Evolutionary conservation across 176 grass and related monocot genomes (phyloP), one percentile per base, ranked within the genome.

Genomic region (Ensete glaucum): DNA sequence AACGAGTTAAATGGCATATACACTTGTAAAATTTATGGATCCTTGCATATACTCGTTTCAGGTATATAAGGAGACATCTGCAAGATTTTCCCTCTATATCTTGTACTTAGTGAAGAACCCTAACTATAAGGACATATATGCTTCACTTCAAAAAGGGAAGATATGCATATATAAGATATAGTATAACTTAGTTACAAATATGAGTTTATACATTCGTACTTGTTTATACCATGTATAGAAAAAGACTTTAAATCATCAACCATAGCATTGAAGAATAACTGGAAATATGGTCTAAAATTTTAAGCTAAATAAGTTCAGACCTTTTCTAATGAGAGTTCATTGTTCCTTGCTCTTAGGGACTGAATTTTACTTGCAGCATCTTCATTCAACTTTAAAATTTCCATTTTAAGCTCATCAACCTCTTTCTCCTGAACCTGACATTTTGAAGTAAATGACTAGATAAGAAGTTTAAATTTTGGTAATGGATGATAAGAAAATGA

Each of bases 291-390:
- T 22, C 8, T 63, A 9, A 10, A 10, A 25, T 22, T 21, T 22
- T 12, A 25, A 59, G 34, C 19, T 19, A 27, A 83, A 56, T 9
- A 22, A 76, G 77, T 34, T 52, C 14, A 50, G 62, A 97, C 94
- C 90, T 93, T 97, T 53, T 93, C 90, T 72, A 81, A 86, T 51
- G 85, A 57, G 26, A 93, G 75, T 83, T 88, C 68, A 20, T 67
- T 76, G 29, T 83, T 87, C 67, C 69, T 81, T 85, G 71, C 77
- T 85, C 87, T 73, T 52, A 97, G 77, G 50, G 73, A 82, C 69
- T 92, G 71, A 50, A 88, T 71, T 89, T 87, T 79, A 78, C 50
- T 68, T 11, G 67, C 74, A 73, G 85, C 86, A 49, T 82, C 83
- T 85, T 92, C 76, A 51, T 83, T 88, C 53, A 75, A 52, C 76